Evolutionary conservation across 2,329 filamentous ascomycete species (phyloP).

Genomic region (Fusarium xyrophilum): DNA sequence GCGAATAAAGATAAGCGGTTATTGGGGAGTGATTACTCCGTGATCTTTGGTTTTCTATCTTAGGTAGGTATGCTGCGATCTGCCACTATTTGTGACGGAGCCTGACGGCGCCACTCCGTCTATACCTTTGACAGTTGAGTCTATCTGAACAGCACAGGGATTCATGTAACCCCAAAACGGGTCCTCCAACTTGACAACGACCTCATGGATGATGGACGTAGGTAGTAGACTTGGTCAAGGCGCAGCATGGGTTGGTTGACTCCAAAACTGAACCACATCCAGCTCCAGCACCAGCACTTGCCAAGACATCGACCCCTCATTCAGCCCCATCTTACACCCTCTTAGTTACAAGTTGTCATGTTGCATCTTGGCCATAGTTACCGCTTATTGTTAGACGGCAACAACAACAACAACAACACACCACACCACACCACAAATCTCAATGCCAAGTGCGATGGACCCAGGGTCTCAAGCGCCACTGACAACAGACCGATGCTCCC

Average conservation of each 20-base stretch:
- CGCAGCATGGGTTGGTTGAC: neutral
- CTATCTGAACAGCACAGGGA: neutral
- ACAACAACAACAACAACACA: no score
- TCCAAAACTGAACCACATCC: neutral
- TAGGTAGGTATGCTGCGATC: neutral
- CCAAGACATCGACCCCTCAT: constrained; percentile 2
- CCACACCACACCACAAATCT: neutral
- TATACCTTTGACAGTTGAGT: neutral
- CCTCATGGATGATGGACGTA: neutral
- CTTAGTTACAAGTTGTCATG: neutral
- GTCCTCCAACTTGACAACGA: constrained; percentile 1
- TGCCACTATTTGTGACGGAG: no score
- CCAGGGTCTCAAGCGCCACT: neutral
- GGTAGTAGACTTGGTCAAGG: neutral
- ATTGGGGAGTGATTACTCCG: neutral
- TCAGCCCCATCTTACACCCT: constrained; percentile 1
- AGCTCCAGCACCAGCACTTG: neutral
- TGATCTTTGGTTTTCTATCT: neutral
- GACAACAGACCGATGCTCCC: neutral
- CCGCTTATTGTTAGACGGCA: neutral
- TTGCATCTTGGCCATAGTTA: neutral
- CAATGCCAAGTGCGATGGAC: constrained; percentile 16
- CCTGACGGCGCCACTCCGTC: neutral
- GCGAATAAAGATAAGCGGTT: constrained; percentile 5
- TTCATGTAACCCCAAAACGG: neutral